Evolutionary conservation across 176 grass and related monocot genomes (phyloP).

Genomic region (Avena atlantica): DNA sequence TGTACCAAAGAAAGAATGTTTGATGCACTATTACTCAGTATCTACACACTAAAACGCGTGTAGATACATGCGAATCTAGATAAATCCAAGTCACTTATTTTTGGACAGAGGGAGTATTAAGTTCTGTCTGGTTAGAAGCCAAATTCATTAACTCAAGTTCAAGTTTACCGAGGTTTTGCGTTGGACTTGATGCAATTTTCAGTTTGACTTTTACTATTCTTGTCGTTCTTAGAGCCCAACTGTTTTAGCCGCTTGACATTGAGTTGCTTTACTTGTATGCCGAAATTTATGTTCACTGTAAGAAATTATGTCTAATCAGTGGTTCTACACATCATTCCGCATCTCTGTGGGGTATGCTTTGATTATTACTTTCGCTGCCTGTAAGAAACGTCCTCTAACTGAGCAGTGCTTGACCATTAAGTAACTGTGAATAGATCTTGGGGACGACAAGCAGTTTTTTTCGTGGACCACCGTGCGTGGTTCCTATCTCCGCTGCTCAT

Average conservation of each 20-base stretch:
- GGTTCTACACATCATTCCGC: neutral
- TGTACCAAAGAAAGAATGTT: neutral
- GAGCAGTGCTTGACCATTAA: slow-evolving; percentile 1
- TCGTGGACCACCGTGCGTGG: slow-evolving; percentile 53
- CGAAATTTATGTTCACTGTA: neutral
- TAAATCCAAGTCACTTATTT: too few relatives aligned
- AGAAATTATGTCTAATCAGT: neutral
- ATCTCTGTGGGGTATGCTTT: neutral
- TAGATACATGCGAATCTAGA: too few relatives aligned
- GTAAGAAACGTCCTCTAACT: neutral
- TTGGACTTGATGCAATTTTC: neutral
- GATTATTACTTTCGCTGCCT: neutral
- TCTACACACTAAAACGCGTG: too few relatives aligned
- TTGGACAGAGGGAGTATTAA: neutral
- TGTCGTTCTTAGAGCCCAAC: neutral
- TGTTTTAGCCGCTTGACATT: neutral
- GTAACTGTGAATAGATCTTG: slow-evolving; percentile 46
- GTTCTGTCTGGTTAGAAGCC: neutral
- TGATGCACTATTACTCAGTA: neutral
- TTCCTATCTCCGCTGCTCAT: slow-evolving; percentile 55
- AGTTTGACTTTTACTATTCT: neutral
- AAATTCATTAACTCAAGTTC: neutral
- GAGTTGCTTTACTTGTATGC: neutral
- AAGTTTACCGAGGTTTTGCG: neutral
- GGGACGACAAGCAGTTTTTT: slow-evolving; percentile 65